phyloP scores from a whole-genome alignment of 768 basidiomycete genomes.

The Nevesoporus exiguus region DNA sequence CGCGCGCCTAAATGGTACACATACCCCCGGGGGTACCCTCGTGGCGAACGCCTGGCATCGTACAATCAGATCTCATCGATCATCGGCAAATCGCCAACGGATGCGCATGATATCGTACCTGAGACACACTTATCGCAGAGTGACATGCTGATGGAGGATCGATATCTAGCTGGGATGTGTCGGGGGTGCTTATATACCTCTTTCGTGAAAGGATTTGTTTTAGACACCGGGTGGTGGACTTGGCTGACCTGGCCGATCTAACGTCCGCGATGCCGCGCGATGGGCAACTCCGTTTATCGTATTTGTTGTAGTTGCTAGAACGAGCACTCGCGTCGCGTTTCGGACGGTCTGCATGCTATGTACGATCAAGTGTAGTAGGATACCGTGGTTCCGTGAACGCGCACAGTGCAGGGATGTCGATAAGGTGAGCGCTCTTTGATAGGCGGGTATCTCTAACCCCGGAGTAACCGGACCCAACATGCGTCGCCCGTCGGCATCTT shows the following conservation, averaged over 20 bases:
- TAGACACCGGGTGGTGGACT: background rate
- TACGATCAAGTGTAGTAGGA: background rate
- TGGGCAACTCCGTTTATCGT: background rate
- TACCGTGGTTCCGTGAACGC: no score
- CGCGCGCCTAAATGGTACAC: background rate
- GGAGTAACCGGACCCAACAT: no score
- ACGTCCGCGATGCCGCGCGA: background rate
- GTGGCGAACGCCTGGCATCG: slow-evolving; percentile 41
- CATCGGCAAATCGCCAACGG: background rate
- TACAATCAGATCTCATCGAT: slow-evolving; percentile 3
- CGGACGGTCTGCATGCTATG: background rate
- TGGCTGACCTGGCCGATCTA: background rate
- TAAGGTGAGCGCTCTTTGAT: background rate
- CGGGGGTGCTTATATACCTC: slow-evolving; percentile 15
- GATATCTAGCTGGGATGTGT: background rate
- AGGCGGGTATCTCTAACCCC: no score
- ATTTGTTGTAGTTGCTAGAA: background rate
- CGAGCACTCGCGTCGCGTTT: background rate
- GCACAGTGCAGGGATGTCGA: background rate
- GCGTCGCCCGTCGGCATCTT: no score
- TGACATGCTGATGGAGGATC: slow-evolving; percentile 37
- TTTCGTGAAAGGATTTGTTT: background rate
- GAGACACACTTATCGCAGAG: slow-evolving; percentile 54
- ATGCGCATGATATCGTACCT: slow-evolving; percentile 34
- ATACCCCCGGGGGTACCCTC: slow-evolving; percentile 47